Conservation (phyloP, 2,329 filamentous ascomycete genomes). For the Ilyonectria mors-panacis region DNA sequence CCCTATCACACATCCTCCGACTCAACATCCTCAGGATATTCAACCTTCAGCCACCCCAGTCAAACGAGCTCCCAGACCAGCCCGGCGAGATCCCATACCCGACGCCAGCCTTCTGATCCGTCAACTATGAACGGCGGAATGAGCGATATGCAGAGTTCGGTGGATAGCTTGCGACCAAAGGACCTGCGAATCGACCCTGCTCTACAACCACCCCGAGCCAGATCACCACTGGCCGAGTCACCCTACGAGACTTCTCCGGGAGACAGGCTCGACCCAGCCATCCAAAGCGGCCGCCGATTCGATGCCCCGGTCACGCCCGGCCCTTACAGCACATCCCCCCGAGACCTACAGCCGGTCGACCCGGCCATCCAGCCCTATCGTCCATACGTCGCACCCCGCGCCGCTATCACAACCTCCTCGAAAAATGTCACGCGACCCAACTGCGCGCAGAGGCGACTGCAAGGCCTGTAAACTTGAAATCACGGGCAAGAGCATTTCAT, state of each 20-base stretch:
- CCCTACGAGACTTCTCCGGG: conserved; percentile 47
- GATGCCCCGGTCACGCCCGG: conserved; percentile 32
- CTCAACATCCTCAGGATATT: conserved; percentile 76
- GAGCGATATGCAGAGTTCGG: conserved; percentile 69
- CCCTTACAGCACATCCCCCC: conserved; percentile 38
- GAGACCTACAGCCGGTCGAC: conserved; percentile 33
- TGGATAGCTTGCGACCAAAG: conserved; percentile 53
- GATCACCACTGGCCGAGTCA: conserved; percentile 48
- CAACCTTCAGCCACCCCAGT: conserved; percentile 70
- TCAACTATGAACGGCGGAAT: conserved; percentile 68
- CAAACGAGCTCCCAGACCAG: conserved; percentile 73
- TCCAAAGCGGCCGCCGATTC: conserved; percentile 38
- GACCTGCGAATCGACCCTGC: conserved; percentile 54
- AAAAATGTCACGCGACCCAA: conserved; percentile 57
- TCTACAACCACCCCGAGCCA: conserved; percentile 45
- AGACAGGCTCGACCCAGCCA: conserved; percentile 41
- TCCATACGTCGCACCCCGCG: conserved; percentile 26
- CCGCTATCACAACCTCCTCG: conserved; percentile 45
- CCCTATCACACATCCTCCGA: conserved; percentile 75
- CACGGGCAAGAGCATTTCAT: conserved; percentile 92
- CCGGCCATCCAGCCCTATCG: conserved; percentile 30
- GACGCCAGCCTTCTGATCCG: conserved; percentile 59
- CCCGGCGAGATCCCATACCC: conserved; percentile 51
- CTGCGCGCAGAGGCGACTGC: conserved; percentile 79
- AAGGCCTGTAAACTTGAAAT: conserved; percentile 86